Percentiles rank a stretch among this genome's conserved stretches.
These are phyloP conservation scores for Patellaria atrata DNA, from an alignment of 495 filamentous ascomycete species.

Conservation along the genomic window DNA sequence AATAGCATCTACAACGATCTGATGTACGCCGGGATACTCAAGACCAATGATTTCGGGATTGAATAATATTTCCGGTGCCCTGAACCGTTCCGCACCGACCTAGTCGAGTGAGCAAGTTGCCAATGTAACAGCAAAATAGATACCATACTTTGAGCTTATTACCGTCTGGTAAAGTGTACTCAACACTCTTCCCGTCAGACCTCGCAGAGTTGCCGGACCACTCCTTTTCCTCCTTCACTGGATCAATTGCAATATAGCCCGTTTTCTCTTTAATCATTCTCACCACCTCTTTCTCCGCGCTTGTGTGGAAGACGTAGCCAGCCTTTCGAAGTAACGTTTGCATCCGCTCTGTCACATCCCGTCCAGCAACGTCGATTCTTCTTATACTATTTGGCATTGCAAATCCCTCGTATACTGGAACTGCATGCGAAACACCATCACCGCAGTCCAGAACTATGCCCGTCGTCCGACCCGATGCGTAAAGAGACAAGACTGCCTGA, in stretches of 20 bases:
- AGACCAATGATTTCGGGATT: constrained; percentile 93
- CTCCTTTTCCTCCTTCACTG: constrained; percentile 90
- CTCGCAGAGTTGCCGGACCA: constrained; percentile 56
- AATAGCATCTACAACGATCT: constrained; percentile 94
- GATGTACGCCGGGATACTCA: constrained; percentile 93
- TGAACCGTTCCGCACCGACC: constrained; percentile 84
- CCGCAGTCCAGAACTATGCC: constrained; percentile 92
- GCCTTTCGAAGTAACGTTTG: constrained; percentile 83
- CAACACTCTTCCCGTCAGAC: constrained; percentile 53
- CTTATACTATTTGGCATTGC: constrained; percentile 90
- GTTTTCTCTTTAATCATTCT: constrained; percentile 92
- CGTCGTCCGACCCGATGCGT: constrained; percentile 91
- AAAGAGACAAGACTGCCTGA: constrained; percentile 90
- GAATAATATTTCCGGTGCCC: constrained; percentile 94
- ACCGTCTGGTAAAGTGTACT: constrained; percentile 85
- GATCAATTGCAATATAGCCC: constrained; percentile 81
- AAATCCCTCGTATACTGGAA: constrained; percentile 96
- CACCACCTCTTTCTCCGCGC: constrained; percentile 95
- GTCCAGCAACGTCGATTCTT: constrained; percentile 91
- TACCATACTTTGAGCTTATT: constrained; percentile 68
- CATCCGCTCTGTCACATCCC: constrained; percentile 93
- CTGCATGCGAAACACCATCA: constrained; percentile 93
- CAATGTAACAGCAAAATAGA: constrained; percentile 5
- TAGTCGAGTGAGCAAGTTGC: constrained; percentile 21
- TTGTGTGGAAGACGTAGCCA: constrained; percentile 91